Evolutionary conservation across 257 asterid genomes (phyloP), one percentile per base, ranked within the genome.

Genomic region (Prunella vulgaris): DNA sequence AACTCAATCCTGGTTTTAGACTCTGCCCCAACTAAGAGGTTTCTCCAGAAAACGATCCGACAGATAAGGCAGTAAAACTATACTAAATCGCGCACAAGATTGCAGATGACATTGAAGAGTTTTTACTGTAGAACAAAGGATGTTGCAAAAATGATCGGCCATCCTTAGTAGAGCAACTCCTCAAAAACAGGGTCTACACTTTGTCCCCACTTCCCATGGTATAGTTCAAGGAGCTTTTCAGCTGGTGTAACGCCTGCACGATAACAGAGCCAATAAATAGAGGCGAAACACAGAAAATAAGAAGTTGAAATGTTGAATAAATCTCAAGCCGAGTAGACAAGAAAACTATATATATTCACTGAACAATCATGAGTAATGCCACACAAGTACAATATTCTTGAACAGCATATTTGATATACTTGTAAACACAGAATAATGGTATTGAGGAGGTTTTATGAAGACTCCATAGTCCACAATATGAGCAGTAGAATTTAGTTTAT

Each of bases 171-270:
- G 54, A 91, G 93, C 73, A 91, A 84, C 85, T 91, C 96, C 82
- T 94, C 83, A 30, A 91, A 94, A 69, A 91, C 91, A 24, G 97
- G 96, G 72, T 94, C 95, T 9, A 89, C 90, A 7, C 75, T 87
- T 74, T 80, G 86, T 22, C 88, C 94, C 99, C 99, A 94, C 76
- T 90, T 89, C 70, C 89, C 97, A 69, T 90, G 80, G 95, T 94
- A 94, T 84, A 87, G 52, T 52, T 83, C 93, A 35, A 94, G 89
- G 69, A 94, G 95, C 82, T 82, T 91, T 78, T 91, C 99, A 1
- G 99, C 97, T 17, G 97, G 99, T 5, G 99, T 93, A 60, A 89
- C 81, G 65, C 98, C 98, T 90, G 42, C 57, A 57, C 32, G 9
- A 60, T 14, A 28, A 66, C 5, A 6, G 13, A 9, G 60, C 17